Base-by-base conservation (phyloP, 768 basidiomycete genomes). In the Russula olivacea region DNA sequence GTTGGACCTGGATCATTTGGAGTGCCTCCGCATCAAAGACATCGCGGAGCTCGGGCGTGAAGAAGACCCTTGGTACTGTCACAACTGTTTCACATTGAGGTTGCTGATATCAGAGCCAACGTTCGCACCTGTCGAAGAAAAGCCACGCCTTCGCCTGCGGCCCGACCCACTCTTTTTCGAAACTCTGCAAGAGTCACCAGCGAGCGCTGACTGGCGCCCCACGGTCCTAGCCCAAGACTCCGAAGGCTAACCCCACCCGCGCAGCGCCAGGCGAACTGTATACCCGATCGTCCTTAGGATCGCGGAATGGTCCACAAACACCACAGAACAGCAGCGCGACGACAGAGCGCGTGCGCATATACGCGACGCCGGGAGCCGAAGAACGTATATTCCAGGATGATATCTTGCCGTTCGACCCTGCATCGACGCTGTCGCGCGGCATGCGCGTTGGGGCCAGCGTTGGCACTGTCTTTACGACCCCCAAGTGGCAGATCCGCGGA, bases 41-140 rank as follows among this genome's bases (percentile, higher is more conserved):
- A 79, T 83, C 38, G 73, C 79, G 12, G 84, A 90, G 56, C 76
- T 92, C 17, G 91, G 89, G 8, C 80, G 74, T 54, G 88, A 89
- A 69, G 88, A 91, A 68, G 89, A 91, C 68, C 83, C 83, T 1
- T 93, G 91, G 90, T 93, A 80, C 72, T 88, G 89, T 73, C 72
- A 76, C 56, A 75, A 77, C 61, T 84, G 91, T 68, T 70, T 81
- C 34, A 74, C 77, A 50, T 21, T 64, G 78, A 57, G 55, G 50
- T 12, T 60, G 68, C 65, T 11, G 30, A 65, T 50, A 70, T 74
- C n/a, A 67, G 88, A 89, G 69, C 89, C 89, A 0, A 89, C 80
- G 0, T 86, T 91, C 50, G 89, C 80, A 17, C 83, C 82, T 7
- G 86, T 84, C 3, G 85, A 88, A 64, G 82, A 84, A 40, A 76